A percentile compares a stretch with the other conserved stretches of the same genome.
phyloP scores from a whole-genome alignment of 768 basidiomycete genomes.

The Mycena epipterygia region DNA sequence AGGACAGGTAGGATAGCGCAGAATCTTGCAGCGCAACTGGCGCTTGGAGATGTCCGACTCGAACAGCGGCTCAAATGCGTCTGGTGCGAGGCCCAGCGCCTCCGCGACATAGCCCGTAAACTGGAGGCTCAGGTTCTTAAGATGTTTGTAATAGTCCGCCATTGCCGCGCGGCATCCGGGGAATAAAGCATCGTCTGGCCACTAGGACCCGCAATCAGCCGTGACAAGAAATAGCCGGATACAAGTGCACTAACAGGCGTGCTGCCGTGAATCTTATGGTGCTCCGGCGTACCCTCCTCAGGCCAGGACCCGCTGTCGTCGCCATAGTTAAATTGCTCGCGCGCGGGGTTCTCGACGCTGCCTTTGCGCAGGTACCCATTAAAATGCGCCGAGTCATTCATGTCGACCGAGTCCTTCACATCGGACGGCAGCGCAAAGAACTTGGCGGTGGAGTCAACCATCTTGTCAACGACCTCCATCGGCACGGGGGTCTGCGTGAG shows the following conservation, averaged over 20 bases:
- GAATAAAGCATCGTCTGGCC: slow-evolving; percentile 32
- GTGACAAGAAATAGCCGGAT: background rate
- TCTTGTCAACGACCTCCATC: slow-evolving; percentile 49
- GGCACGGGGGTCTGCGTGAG: slow-evolving; percentile 62
- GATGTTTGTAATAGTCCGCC: slow-evolving; percentile 25
- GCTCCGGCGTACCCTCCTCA: slow-evolving; percentile 22
- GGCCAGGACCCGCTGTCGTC: slow-evolving; percentile 7
- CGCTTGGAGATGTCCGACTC: slow-evolving; percentile 27
- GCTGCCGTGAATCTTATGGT: slow-evolving; percentile 29
- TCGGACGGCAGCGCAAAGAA: slow-evolving; percentile 64
- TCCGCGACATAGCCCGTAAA: slow-evolving; percentile 30
- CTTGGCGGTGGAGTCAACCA: slow-evolving; percentile 59
- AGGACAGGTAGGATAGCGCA: slow-evolving; percentile 26
- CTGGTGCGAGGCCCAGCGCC: slow-evolving; percentile 31
- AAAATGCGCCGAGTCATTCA: slow-evolving; percentile 67
- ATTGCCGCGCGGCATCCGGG: slow-evolving; percentile 29
- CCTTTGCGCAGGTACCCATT: slow-evolving; percentile 60
- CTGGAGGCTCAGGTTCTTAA: slow-evolving; percentile 25
- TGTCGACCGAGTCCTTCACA: slow-evolving; percentile 58
- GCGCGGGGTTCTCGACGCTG: slow-evolving; percentile 28
- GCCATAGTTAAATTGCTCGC: slow-evolving; percentile 36
- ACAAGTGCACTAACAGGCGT: slow-evolving; percentile 17
- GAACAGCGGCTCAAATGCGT: slow-evolving; percentile 27
- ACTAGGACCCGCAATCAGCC: slow-evolving; percentile 3
- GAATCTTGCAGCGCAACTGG: slow-evolving; percentile 36